Base-by-base conservation (phyloP, 371 early-diverging fungal genomes). In the Mortierella sp. region DNA sequence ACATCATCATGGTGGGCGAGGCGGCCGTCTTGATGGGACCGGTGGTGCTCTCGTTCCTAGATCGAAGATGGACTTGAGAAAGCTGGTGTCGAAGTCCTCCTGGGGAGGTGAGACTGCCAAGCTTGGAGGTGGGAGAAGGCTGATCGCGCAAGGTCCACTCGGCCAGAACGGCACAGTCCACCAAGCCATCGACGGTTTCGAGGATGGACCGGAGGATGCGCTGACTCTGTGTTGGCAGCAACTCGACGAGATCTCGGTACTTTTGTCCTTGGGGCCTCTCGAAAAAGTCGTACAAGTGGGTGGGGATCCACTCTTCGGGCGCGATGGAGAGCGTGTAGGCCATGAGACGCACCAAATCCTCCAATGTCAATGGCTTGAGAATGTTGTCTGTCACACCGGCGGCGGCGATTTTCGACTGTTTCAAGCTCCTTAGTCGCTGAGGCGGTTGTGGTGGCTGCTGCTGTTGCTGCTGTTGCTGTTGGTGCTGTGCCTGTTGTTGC, bases 231-330 rank as follows among this genome's bases (percentile, higher is more conserved):
- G 74, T 73, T 21, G 67, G 74, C 47, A 73, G 27, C 27, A 73
- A 28, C 44, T 60, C 74, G 16, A 67, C 43, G 49, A 73, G 21
- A 19, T 73, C 67, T 24, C 44, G 48, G 63, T 45, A 73, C 6
- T 29, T 44, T 16, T 40, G 54, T 6, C 74, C 74, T 16, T 73
- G 74, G 0, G 67, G 73, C 8, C 55, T 46, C 2, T 59, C 53
- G 52, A 73, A 73, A 27, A 73, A 73, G 22, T 73, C 74, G 31
- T 73, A 73, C 29, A 67, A 39, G 37, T 73, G 74, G 60, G 60
- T 63, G 2, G 74, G 74, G n/a, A 73, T 67, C 74, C 74, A 73
- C 37, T 73, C 60, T 13, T 67, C 63, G 0, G 74, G 74, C 1
- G 67, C 74, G 2, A 63, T 10, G 1, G 74, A 58, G 0, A 73